These are phyloP conservation scores for Colletotrichum horii DNA, from an alignment of 2,329 filamentous ascomycete species.

Conservation along the genomic window DNA sequence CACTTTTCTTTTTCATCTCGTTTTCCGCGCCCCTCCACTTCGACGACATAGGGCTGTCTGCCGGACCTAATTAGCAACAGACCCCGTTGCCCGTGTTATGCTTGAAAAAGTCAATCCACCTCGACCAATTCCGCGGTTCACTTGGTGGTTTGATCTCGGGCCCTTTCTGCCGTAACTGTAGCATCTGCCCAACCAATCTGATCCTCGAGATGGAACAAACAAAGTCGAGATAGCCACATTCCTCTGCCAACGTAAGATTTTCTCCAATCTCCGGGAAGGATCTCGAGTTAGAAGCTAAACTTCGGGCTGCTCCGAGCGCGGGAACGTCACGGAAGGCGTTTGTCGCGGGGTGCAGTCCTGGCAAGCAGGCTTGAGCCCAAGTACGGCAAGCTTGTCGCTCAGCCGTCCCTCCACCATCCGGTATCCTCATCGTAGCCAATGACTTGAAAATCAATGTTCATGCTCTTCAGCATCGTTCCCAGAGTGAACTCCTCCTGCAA, in stretches of 20 bases:
- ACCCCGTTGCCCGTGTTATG: not conserved
- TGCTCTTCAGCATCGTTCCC: constrained; percentile 23
- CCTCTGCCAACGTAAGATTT: not conserved
- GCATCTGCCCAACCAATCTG: not conserved
- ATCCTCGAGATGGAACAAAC: not conserved
- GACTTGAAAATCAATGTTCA: constrained; percentile 19
- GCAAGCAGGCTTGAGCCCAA: not conserved
- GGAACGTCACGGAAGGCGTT: not conserved
- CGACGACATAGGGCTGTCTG: not conserved
- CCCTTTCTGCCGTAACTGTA: not conserved
- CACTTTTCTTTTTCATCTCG: not conserved
- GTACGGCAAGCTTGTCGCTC: not conserved
- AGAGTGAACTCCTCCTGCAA: constrained; percentile 21
- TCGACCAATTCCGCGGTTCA: not conserved
- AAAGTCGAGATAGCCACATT: not conserved
- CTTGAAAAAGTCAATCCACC: not conserved
- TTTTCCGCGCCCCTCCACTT: not conserved
- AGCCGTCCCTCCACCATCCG: constrained; percentile 20
- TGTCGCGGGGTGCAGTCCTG: not conserved
- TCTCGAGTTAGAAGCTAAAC: not conserved
- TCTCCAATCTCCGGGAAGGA: not conserved
- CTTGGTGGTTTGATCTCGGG: not conserved
- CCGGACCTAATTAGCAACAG: not conserved
- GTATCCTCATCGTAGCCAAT: constrained; percentile 24
- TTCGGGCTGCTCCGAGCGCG: not conserved